These are phyloP conservation scores for Ailanthus altissimus DNA, from an alignment of 345 rosid species.

Conservation along the genomic window DNA sequence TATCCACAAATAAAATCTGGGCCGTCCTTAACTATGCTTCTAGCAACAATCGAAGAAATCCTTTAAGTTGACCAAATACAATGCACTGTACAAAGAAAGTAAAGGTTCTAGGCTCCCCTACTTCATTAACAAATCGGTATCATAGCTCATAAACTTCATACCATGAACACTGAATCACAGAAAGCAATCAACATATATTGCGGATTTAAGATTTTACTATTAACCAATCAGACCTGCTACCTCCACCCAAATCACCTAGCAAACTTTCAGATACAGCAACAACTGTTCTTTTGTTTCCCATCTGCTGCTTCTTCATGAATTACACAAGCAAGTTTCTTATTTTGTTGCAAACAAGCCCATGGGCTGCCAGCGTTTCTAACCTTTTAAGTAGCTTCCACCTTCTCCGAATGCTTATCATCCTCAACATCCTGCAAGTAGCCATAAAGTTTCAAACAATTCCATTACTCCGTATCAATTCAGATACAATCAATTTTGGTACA, in stretches of 20 bases:
- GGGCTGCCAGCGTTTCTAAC: conserved; percentile 15
- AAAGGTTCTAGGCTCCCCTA: conserved; percentile 5
- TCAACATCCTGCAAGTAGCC: conserved; percentile 57
- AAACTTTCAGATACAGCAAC: background rate
- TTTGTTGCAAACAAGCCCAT: background rate
- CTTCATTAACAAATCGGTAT: conserved; percentile 1
- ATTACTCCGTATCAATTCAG: background rate
- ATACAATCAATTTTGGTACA: background rate
- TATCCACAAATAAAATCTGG: background rate
- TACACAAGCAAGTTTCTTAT: background rate
- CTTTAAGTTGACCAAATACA: background rate
- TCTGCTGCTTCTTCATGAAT: background rate
- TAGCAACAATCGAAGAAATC: background rate
- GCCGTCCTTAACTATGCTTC: background rate
- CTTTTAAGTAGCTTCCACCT: conserved; percentile 8
- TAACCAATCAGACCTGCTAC: background rate
- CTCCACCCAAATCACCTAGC: background rate
- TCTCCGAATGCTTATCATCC: conserved; percentile 50
- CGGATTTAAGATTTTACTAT: conserved; percentile 17
- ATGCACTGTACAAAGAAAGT: conserved; percentile 34
- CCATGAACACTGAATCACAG: background rate
- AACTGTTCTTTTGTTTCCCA: background rate
- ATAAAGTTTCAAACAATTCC: background rate
- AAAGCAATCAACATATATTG: conserved; percentile 11
- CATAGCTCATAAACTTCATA: background rate